Base-by-base conservation (phyloP, 768 basidiomycete species). In the Trametes punicea region DNA sequence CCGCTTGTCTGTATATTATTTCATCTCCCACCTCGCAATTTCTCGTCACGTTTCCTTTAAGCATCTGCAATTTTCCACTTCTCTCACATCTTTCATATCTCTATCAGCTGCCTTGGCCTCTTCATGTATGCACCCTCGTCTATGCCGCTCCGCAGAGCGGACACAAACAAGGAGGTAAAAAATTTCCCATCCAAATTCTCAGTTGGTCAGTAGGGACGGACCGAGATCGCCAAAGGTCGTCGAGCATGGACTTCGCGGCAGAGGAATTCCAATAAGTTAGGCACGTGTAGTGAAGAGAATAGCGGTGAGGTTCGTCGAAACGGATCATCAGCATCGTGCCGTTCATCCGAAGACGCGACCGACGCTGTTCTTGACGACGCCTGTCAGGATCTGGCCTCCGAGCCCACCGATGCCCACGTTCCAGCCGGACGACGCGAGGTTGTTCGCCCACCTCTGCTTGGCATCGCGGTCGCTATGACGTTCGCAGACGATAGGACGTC, bases 391-490 rank as follows among this genome's bases (percentile, higher is more conserved):
- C 64, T 90, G 87, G 2, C 93, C 90, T 1, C 94, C 92, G 41
- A 98, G 70, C 0, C 93, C 88, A 26, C 92, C 88, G 25, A 93
- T 67, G 13, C 86, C 85, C 62, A 89, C 72, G 48, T 80, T 76
- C 85, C 90, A 90, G 33, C 79, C 79, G 2, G 81, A 81, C n/a
- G 85, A 77, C 11, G 83, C 81, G 16, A 90, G 78, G 25, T 77
- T 80, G 56, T 81, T 86, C 2, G 93, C 93, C 96, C 93, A 98
- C 49, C 84, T 83, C 64, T 87, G 82, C 70, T 97, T 97, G 25
- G 96, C 91, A 65, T 98, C 96, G 46, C 94, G 85, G 68, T 96
- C 93, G 44, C 88, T 89, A 64, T 9, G 26, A 20, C 33, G 23
- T 26, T 23, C 6, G 33, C 16, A n/a, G 26, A 46, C 46, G 20